Base-by-base conservation (phyloP, 768 basidiomycete genomes). In the Termitomyces sp. region DNA sequence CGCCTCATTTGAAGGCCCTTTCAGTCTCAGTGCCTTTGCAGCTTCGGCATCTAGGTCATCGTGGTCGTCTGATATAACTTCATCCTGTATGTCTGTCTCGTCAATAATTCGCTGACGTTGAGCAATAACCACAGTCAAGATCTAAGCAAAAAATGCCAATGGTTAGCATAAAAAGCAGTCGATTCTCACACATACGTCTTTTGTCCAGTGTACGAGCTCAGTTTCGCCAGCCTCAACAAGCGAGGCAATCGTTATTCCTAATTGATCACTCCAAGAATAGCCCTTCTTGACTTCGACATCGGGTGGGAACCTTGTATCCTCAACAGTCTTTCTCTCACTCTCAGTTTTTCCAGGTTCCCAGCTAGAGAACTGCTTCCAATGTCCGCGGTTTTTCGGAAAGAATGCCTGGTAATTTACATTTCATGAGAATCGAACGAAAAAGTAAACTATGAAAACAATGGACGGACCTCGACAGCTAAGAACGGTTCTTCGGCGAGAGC, bases 251-350 rank as follows among this genome's bases (percentile, higher is more conserved):
- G 86, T 86, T 62, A 98, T 92, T 3, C 90, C 95, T 48, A 98
- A 77, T 70, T 98, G 87, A 66, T 98, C 88, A 63, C 86, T 92
- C 86, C 88, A 90, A 16, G 88, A 84, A 71, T 92, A 88, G 6
- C 92, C 92, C 64, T 91, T 92, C 77, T 90, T 90, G 60, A 96
- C 84, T 59, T 83, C 77, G 29, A 96, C 81, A 52, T 95, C 94
- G 15, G 76, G 80, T 39, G 84, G 81, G 68, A 78, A 78, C 50
- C 71, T 69, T 13, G 68, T 73, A 61, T 83, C 81, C 50, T 75
- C 70, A 50, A 76, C 72, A 41, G 67, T 65, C 55, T 72, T 73
- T 53, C 69, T 69, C 53, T 69, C 69, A 50, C 68, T 69, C 54
- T 67, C 73, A 41, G 74, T 77, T 58, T 70, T 68, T 63, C 73